Percentiles rank a stretch among this genome's conserved stretches.
Conservation (phyloP, 2,329 filamentous ascomycete species). For the Cladosporium cucumerinum region DNA sequence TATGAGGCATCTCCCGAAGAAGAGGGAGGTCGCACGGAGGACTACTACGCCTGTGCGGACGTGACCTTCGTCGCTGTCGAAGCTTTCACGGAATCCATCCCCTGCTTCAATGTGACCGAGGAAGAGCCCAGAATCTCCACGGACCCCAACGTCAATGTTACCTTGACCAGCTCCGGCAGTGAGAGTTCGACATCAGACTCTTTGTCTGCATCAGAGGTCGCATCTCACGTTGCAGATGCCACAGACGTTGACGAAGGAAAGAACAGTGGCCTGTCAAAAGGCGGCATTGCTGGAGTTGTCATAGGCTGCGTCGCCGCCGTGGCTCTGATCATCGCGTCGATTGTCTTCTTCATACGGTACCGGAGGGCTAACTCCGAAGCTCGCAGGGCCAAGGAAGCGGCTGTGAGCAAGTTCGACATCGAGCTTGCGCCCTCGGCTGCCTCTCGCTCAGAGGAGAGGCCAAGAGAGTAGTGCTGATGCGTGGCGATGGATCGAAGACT, state of each 20-base stretch:
- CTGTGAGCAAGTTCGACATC: constrained; percentile 10
- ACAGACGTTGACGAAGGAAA: constrained; percentile 1
- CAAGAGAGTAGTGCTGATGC: background rate
- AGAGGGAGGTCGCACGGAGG: constrained; percentile 40
- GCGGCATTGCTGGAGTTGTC: constrained; percentile 45
- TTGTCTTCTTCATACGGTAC: constrained; percentile 18
- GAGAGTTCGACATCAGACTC: constrained; percentile 14
- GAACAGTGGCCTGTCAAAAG: constrained; percentile 35
- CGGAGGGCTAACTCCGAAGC: constrained; percentile 15
- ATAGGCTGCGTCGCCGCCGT: constrained; percentile 25
- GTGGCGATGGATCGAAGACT: background rate
- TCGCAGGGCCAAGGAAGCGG: constrained; percentile 5
- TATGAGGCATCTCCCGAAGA: constrained; percentile 35
- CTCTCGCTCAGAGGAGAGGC: background rate
- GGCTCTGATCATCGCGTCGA: constrained; percentile 26
- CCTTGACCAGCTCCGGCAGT: constrained; percentile 23
- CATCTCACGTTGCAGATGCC: constrained; percentile 1
- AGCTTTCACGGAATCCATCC: constrained; percentile 41
- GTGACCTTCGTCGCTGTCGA: constrained; percentile 42
- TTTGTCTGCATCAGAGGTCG: constrained; percentile 2
- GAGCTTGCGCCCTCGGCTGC: constrained; percentile 7
- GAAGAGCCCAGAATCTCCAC: constrained; percentile 33
- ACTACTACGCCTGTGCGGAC: constrained; percentile 49
- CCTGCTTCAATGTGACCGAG: constrained; percentile 48
- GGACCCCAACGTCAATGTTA: constrained; percentile 26